Base-by-base conservation (phyloP, 371 early-diverging fungal genomes). In the Umbelopsis sp. region DNA sequence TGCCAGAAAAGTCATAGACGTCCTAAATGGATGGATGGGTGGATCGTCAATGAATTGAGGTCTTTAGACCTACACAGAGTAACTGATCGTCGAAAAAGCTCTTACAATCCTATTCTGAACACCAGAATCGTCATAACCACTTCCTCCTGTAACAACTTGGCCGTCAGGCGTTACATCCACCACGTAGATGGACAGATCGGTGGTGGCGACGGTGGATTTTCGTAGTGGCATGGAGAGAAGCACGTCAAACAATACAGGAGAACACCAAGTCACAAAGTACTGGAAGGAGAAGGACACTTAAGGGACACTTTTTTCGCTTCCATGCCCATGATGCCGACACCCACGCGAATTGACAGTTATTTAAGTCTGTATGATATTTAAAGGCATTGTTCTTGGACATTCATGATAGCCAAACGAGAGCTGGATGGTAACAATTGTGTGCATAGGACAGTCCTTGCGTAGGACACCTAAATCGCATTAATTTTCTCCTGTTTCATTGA, bases 61-160 rank as follows among this genome's bases (percentile, higher is more conserved):
- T 4, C 29, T 29, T 29, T 29, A 1, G 2, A 2, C 29, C 0
- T 9, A 25, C 5, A 25, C 52, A 51, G 3, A 25, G 24, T 24
- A 5, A 51, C 25, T 25, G 22, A 51, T 20, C 4, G 7, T 18
- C 5, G 16, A 9, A 5, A 51, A 9, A 11, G 29, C 9, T 11
- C 57, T 57, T 57, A 57, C 57, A 37, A 57, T 57, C 18, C 57
- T 57, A n/a, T 57, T 57, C n/a, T 57, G 57, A 7, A 35, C 35
- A 18, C 57, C 29, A 14, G 57, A 57, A n/a, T 57, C 57, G 4
- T 35, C 32, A 18, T 57, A 57, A 18, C 29, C 35, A 35, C 57
- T 35, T 29, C 57, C 57, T 35, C 35, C 57, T 0, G 35, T 35
- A 18, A 57, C 57, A 9, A 57, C 9, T 29, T 35, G 29, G n/a